These are phyloP conservation scores for Schrenkiella parvula DNA, from an alignment of 345 rosid species.

Conservation along the genomic window DNA sequence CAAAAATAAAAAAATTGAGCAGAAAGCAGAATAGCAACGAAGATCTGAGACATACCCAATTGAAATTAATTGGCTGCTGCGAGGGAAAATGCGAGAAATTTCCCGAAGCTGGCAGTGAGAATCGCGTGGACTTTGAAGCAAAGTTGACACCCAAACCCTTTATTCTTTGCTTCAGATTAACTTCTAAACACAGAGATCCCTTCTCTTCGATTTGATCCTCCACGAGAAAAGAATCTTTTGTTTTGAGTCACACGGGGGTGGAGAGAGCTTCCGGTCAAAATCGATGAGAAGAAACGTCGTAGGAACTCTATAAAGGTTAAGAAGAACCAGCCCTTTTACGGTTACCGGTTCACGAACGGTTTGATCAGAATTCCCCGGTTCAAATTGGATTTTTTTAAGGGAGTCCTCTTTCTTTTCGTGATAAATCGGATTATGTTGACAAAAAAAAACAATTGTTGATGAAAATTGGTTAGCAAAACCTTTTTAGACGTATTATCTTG, in stretches of 20 bases:
- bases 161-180: not conserved
- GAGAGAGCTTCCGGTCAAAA: not conserved
- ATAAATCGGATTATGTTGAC: not conserved
- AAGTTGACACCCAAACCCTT: not conserved
- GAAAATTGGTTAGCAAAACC: no score
- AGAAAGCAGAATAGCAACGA: not conserved
- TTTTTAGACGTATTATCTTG: no score
- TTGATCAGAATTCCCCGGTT: not conserved
- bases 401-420: not conserved
- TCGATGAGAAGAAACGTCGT: conserved; percentile 9
- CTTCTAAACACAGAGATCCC: not conserved
- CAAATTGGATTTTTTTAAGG: not conserved
- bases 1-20: not conserved
- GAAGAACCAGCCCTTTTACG: conserved; percentile 9
- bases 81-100: not conserved
- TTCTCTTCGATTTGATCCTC: not conserved
- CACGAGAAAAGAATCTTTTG: not conserved
- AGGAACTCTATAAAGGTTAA: not conserved
- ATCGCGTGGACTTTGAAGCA: conserved; percentile 20
- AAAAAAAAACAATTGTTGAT: no score
- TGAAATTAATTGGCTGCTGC: not conserved
- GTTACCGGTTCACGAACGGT: not conserved
- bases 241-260: not conserved
- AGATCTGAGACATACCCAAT: conserved; percentile 26
- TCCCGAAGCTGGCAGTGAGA: not conserved